Evolutionary conservation across 495 filamentous ascomycete species (phyloP).

Genomic region (Cercophora sp.): DNA sequence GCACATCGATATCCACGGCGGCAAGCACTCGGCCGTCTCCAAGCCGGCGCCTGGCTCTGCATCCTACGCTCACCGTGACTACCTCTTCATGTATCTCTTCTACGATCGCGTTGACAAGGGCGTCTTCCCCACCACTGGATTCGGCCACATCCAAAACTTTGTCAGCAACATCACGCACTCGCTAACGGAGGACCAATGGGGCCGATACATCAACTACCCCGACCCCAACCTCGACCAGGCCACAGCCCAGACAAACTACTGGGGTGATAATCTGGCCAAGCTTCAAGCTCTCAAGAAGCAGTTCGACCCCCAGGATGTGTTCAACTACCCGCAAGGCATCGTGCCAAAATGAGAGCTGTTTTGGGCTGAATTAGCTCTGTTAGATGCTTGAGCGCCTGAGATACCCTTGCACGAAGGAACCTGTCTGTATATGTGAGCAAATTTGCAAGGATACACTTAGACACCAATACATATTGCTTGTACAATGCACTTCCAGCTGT

Average conservation of each 20-base stretch:
- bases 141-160: conserved; percentile 35
- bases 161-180: conserved; percentile 31
- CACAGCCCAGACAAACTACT: conserved; percentile 45
- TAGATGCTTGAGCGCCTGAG: too few relatives aligned
- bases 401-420: too few relatives aligned
- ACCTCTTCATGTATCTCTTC: conserved; percentile 41
- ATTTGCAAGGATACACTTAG: too few relatives aligned
- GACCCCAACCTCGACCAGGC: conserved; percentile 35
- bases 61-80: conserved; percentile 44
- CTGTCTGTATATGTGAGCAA: too few relatives aligned
- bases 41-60: conserved; percentile 24
- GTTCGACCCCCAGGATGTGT: conserved; percentile 55
- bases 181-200: conserved; percentile 30
- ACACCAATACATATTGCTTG: too few relatives aligned
- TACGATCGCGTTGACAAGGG: conserved; percentile 38
- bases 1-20: conserved; percentile 44
- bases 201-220: conserved; percentile 47
- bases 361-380: too few relatives aligned
- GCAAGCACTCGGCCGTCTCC: conserved; percentile 38
- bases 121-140: conserved; percentile 28
- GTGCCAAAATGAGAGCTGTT: conserved; percentile 17
- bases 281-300: conserved; percentile 53
- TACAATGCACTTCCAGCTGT: too few relatives aligned
- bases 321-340: conserved; percentile 52
- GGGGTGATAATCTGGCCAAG: conserved; percentile 49